Evolutionary conservation across 1,284 basidiomycete species (phyloP), one percentile per base, ranked within the genome.

Genomic region (Apiotrichum gracile): DNA sequence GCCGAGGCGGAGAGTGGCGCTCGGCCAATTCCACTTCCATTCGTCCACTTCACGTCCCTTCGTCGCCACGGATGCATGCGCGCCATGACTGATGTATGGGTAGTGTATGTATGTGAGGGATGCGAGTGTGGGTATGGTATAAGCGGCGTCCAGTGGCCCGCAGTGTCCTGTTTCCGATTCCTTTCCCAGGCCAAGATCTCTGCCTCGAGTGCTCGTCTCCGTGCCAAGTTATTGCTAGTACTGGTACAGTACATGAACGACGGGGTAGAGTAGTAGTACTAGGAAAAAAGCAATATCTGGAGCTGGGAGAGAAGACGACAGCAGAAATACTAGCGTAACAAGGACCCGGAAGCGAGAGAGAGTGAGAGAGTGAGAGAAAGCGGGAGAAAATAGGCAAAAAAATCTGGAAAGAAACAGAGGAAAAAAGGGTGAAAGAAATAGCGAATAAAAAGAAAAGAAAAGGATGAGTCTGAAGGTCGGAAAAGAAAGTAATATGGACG

Each of bases 291-390:
- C 4, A 44, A 37, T 31, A 14, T 31, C 12, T 13, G 27, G 27
- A 13, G 27, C 10, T 10, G n/a, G 43, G 40, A 35, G 24, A 22
- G 24, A 41, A 16, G 25, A 22, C 27, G 27, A 25, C 14, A 13
- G 21, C 29, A 22, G 37, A 29, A 26, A 33, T 33, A 45, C 29
- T 45, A 45, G 29, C 43, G 41, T 22, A 31, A 45, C 43, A 45
- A 45, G 43, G 43, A 45, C 43, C 43, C 42, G 41, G 38, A 51
- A 51, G 6, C 7, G 27, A 49, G 5, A 14, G 39, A 49, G 39
- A 47, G 25, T 10, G 37, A 24, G 27, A 38, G 24, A 24, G 27
- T 25, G 19, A 38, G 47, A 21, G 39, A 34, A 19, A 10, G 13
- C 19, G 41, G 3, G 27, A 44, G 27, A 22, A 25, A 22, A 35